Evolutionary conservation across 306 rosid genomes (phyloP), one percentile per base, ranked within the genome.

Genomic region (Dalbergia oliveri): DNA sequence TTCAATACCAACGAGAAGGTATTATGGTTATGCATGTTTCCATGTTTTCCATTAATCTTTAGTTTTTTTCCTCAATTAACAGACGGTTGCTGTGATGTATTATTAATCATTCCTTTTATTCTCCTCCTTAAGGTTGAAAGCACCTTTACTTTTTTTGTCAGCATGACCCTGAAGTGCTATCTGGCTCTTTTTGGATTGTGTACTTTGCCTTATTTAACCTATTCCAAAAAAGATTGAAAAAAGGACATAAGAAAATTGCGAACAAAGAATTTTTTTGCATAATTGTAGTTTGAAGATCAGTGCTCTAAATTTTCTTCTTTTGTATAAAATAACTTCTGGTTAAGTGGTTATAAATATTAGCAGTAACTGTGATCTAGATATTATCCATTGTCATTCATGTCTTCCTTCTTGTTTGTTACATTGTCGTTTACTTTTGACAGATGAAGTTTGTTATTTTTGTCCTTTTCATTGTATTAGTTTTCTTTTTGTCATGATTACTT

Each of bases 1-100:
- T 95, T 95, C 75, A 91, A 88, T 63, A 81, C 13, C 5, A 91
- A 89, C 7, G 99, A 95, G 86, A 95, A 89, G 98, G 97, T 91
- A 84, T 53, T 49, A 11, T 76, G 63, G 71, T 75, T 70, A 61
- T 76, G 62, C 86, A 56, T 51, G 75, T 47, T 68, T 77, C n/a
- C 63, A 14, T 59, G 73, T 66, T 71, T 8, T 37, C 41, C 1
- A 37, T 4, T 11, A 33, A 6, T 47, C 8, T 69, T 45, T 6
- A n/a, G 76, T 34, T 5, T 45, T 39, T 71, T 43, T 50, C 3
- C 34, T 45, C 59, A 43, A 53, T 47, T 11, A 41, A 41, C 35
- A 57, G 23, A 58, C 23, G 78, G 43, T 47, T 31, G 50, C 11
- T 26, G 8, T 34, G 54, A 51, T 53, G 35, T 11, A 8, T 54